phyloP scores from a whole-genome alignment of 2,329 filamentous ascomycete species.

The Tympanopsis confertula region DNA sequence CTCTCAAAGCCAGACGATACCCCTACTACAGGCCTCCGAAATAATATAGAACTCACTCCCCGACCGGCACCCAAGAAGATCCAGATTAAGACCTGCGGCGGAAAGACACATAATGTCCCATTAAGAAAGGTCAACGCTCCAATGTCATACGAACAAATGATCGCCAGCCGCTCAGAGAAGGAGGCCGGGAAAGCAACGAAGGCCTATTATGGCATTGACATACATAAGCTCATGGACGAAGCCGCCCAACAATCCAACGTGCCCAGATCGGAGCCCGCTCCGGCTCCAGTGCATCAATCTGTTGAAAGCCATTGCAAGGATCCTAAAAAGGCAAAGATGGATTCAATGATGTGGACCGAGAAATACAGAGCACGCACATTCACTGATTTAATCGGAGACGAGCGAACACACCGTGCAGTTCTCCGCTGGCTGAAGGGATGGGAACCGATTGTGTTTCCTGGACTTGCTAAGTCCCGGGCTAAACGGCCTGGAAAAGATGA shows the following conservation, averaged over 20 bases:
- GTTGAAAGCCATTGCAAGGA: conserved; percentile 9
- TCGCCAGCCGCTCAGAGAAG: conserved; percentile 37
- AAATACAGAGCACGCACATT: conserved; percentile 60
- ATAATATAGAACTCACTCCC: neutral
- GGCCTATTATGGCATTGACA: conserved; percentile 54
- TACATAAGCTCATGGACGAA: conserved; percentile 44
- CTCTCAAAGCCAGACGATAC: neutral
- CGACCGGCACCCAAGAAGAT: neutral
- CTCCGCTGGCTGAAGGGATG: conserved; percentile 57
- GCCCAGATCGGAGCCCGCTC: conserved; percentile 3
- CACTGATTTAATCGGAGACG: conserved; percentile 57
- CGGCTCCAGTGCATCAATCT: neutral
- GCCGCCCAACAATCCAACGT: conserved; percentile 20
- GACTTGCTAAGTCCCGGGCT: conserved; percentile 21
- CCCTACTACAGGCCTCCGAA: neutral
- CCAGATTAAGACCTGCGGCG: conserved; percentile 30
- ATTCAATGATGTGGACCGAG: conserved; percentile 51
- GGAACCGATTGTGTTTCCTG: conserved; percentile 55
- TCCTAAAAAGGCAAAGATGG: neutral
- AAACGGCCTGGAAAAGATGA: conserved; percentile 15
- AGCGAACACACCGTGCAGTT: conserved; percentile 54
- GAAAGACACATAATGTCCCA: conserved; percentile 28
- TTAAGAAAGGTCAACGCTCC: conserved; percentile 19
- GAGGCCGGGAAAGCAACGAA: conserved; percentile 39
- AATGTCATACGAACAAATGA: conserved; percentile 36